phyloP scores from a whole-genome alignment of 2,329 filamentous ascomycete species.

The Diplodia sapinea region DNA sequence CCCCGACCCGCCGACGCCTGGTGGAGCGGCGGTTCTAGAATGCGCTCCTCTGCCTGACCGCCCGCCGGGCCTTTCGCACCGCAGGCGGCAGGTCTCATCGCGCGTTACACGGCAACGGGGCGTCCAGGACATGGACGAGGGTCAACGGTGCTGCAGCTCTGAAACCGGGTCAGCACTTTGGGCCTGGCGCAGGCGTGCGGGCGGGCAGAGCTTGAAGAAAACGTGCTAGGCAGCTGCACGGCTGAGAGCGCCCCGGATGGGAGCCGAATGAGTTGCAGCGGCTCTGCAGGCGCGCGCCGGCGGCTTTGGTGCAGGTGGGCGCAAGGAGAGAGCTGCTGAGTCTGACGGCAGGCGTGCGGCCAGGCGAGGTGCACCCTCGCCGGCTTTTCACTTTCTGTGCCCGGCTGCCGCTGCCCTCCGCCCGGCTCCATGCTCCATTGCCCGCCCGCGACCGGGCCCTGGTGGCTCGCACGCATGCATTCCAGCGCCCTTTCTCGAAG shows the following conservation, averaged over 20 bases:
- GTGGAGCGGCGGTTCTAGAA: constrained; percentile 24
- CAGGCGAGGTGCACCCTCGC: background rate
- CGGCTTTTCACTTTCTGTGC: background rate
- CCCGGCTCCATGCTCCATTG: background rate
- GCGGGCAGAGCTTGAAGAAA: constrained; percentile 29
- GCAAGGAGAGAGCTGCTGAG: constrained; percentile 17
- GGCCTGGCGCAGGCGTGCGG: constrained; percentile 15
- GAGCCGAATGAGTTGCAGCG: constrained; percentile 18
- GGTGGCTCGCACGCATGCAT: constrained; percentile 12
- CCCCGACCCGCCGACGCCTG: background rate
- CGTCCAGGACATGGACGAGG: constrained; percentile 15
- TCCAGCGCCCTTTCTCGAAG: constrained; percentile 15
- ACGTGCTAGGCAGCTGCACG: constrained; percentile 21
- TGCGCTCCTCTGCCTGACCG: background rate
- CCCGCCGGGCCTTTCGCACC: background rate
- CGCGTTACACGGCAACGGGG: constrained; percentile 26
- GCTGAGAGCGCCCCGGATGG: constrained; percentile 8
- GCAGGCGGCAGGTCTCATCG: constrained; percentile 16
- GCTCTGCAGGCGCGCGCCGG: constrained; percentile 19
- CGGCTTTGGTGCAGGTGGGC: background rate
- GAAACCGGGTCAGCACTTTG: constrained; percentile 29
- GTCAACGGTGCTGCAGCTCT: constrained; percentile 30
- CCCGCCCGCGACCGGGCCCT: constrained; percentile 12
- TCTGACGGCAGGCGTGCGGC: constrained; percentile 13
- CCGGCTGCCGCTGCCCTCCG: constrained; percentile 8